Percentiles rank a stretch among this genome's conserved stretches.
Conservation (phyloP, 495 filamentous ascomycete species). For the Xylaria intraflava region DNA sequence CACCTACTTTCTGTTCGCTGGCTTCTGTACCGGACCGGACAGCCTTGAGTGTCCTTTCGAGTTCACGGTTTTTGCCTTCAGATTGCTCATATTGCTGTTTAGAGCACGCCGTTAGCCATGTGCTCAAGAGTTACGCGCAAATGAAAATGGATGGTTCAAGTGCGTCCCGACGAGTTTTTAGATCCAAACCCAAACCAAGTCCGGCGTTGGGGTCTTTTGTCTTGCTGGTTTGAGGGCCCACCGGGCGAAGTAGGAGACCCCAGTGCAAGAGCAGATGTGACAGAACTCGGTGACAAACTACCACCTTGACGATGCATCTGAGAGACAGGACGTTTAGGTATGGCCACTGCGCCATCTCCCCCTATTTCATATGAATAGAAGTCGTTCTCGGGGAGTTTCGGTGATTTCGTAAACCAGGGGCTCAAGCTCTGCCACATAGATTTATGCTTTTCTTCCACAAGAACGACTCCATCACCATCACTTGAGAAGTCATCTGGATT, state of each 20-base stretch:
- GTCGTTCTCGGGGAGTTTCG: conserved; percentile 4
- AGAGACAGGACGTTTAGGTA: conserved; percentile 8
- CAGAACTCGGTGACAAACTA: neutral
- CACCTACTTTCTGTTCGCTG: conserved; percentile 45
- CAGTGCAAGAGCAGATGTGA: neutral
- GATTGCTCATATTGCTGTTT: conserved; percentile 44
- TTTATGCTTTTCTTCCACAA: conserved; percentile 14
- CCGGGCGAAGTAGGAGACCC: neutral
- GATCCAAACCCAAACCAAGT: neutral
- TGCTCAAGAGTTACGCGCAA: neutral
- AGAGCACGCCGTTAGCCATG: conserved; percentile 9
- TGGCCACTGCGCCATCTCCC: conserved; percentile 7
- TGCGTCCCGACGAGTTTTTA: neutral
- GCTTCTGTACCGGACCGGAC: conserved; percentile 36
- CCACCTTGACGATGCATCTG: neutral
- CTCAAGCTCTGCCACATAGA: conserved; percentile 16
- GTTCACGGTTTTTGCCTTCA: conserved; percentile 42
- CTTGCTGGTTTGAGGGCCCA: neutral
- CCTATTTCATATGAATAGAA: conserved; percentile 13
- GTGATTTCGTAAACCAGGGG: conserved; percentile 10
- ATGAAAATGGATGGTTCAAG: neutral
- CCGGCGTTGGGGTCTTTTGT: neutral
- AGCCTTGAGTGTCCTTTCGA: conserved; percentile 41
- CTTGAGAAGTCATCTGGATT: neutral
- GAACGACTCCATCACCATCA: conserved; percentile 15